Evolutionary conservation across 495 filamentous ascomycete genomes (phyloP), one percentile per base, ranked within the genome.

Genomic region (Cercophora scortea): DNA sequence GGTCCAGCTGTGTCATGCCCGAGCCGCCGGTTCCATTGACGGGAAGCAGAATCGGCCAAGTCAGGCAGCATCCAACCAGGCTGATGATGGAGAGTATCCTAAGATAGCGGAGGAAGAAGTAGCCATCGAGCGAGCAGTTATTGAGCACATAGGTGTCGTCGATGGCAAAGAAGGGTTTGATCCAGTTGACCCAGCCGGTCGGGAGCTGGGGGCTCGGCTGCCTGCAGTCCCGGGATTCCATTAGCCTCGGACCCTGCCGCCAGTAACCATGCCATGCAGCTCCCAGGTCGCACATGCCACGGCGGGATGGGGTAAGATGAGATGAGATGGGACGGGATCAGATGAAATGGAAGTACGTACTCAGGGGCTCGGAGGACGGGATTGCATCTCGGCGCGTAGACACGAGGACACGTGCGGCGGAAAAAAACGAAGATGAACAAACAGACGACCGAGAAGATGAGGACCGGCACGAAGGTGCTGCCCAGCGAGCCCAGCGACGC

Each of bases 91-190:
- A 78, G 33, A 83, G 68, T 15, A 87, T 77, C 48, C 84, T 81
- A 45, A 95, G 68, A 60, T 89, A 94, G n/a, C 89, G 86, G 17
- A 94, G 79, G 62, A 88, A 83, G 33, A 94, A 77, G 63, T 86
- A 94, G 34, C 83, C 79, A 61, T 92, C 88, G 3, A 89, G 67
- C 0, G 85, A 87, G 40, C 80, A 78, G 55, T 84, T 79, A 44
- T 86, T 80, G 36, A 88, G 70, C 4, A 85, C 71, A 57, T 76
- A 79, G 39, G 70, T 76, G 53, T 89, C 83, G 17, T 80, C 72
- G 8, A 87, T 76, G 19, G 73, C 74, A 45, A 80, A 64, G 61
- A 87, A 82, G 4, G 79, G 76, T 17, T 74, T 74, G 34, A 87
- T 70, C 85, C 85, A 88, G 52, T 81, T 73, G 50, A 84, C 68